phyloP scores from a whole-genome alignment of 2,329 filamentous ascomycete genomes.

The Colletotrichum eleusines region DNA sequence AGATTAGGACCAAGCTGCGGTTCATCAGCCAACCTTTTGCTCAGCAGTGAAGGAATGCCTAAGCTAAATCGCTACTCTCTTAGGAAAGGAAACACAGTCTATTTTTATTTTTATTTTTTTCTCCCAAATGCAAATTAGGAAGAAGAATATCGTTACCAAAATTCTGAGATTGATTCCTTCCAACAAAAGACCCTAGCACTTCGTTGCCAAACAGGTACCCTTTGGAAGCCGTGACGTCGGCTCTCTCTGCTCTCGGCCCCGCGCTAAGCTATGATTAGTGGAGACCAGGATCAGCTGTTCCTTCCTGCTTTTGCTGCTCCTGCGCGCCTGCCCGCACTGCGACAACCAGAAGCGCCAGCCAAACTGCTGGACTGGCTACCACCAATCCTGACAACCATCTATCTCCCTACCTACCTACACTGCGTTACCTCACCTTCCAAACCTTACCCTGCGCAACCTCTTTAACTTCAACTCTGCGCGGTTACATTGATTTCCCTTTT shows the following conservation, averaged over 20 bases:
- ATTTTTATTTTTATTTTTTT: too few relatives aligned
- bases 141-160: not conserved
- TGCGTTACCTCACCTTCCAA: constrained; percentile 17
- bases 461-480: constrained; percentile 10
- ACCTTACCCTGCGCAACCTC: constrained; percentile 25
- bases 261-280: constrained; percentile 36
- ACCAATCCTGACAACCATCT: constrained; percentile 16
- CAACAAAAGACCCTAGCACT: not conserved
- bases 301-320: constrained; percentile 20
- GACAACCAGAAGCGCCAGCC: constrained; percentile 8
- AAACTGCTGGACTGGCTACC: not conserved
- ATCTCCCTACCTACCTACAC: not conserved
- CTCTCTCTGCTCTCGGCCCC: constrained; percentile 41
- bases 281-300: constrained; percentile 24
- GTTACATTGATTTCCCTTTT: constrained; percentile 1
- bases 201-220: not conserved
- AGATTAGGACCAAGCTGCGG: not conserved
- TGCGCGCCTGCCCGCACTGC: constrained; percentile 17
- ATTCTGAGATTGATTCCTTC: not conserved
- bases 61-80: too few relatives aligned
- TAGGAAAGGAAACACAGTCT: not conserved
- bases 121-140: not conserved
- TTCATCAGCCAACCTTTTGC: constrained; percentile 4
- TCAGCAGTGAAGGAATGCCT: not conserved
- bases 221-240: constrained; percentile 34